These are phyloP conservation scores for Stentor roeselii DNA, from an alignment of 73 alveolate genomes.

Conservation along the genomic window DNA sequence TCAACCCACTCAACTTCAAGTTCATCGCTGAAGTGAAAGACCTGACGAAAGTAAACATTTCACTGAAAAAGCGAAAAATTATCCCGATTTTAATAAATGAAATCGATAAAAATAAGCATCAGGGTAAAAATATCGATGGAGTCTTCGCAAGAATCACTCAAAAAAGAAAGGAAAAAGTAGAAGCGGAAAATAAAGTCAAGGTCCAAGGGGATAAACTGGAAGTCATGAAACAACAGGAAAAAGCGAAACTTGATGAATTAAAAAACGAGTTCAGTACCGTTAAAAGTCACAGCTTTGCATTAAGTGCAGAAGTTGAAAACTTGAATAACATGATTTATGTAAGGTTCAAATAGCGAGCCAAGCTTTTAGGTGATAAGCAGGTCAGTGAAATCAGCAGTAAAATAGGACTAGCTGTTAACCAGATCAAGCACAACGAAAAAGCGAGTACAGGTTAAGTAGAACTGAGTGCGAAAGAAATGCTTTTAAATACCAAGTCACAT, in stretches of 20 bases:
- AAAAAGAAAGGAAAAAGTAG: not conserved
- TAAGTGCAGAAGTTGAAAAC: not conserved
- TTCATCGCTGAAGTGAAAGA: not conserved
- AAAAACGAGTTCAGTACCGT: not conserved
- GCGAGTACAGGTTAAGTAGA: not conserved
- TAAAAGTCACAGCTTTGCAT: not conserved
- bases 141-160: not conserved
- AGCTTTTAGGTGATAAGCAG: not conserved
- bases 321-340: not conserved
- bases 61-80: not conserved
- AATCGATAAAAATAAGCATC: not conserved
- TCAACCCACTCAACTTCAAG: slow-evolving; percentile 15
- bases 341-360: not conserved
- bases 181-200: not conserved
- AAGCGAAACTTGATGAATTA: not conserved
- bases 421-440: not conserved
- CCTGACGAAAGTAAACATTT: not conserved
- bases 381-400: not conserved
- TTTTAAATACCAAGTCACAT: not conserved
- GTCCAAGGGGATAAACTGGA: not conserved
- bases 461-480: slow-evolving; percentile 3
- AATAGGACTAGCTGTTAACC: not conserved
- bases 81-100: slow-evolving; percentile 8
- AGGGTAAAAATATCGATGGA: not conserved
- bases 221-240: not conserved